A percentile compares a stretch with the other conserved stretches of the same genome.
Conservation (phyloP, 176 grass and related monocot genomes). For the Oryza officinalis region DNA sequence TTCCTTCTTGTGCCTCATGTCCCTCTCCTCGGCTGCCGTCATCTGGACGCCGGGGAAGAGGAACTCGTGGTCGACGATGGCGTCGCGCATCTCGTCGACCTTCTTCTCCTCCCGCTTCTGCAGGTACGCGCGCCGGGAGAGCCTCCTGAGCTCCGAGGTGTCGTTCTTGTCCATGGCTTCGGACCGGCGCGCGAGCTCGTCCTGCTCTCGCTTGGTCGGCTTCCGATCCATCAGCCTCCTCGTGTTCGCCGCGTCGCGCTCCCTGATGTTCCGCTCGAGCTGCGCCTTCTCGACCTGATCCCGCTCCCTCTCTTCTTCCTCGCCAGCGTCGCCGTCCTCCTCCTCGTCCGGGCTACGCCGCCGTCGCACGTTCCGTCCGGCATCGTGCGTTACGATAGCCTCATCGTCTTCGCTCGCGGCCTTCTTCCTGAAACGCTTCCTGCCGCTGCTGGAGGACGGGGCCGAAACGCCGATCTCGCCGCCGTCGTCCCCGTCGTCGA, state of each 20-base stretch:
- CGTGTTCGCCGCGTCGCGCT: conserved; percentile 33
- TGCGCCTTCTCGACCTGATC: conserved; percentile 32
- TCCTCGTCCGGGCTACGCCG: neutral
- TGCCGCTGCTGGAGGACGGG: neutral
- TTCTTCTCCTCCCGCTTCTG: conserved; percentile 17
- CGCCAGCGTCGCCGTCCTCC: neutral
- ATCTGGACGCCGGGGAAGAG: conserved; percentile 29
- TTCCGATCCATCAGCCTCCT: conserved; percentile 25
- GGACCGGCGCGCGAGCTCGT: conserved; percentile 18
- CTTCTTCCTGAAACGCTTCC: conserved; percentile 38
- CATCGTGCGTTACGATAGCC: neutral
- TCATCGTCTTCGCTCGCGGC: neutral
- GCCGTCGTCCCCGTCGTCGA: neutral
- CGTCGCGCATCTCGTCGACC: neutral
- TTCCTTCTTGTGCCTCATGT: conserved; percentile 17
- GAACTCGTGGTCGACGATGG: conserved; percentile 21
- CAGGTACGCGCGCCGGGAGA: conserved; percentile 27
- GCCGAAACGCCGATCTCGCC: neutral
- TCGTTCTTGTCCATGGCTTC: conserved; percentile 19
- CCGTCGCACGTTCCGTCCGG: neutral
- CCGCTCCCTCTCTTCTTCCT: conserved; percentile 35
- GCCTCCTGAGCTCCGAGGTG: conserved; percentile 19
- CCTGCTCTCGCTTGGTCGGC: conserved; percentile 14
- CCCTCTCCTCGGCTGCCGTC: conserved; percentile 32
- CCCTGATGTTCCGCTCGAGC: conserved; percentile 41